Evolutionary conservation across 2,329 filamentous ascomycete genomes (phyloP), one percentile per base, ranked within the genome.

Genomic region (Paraphaeosphaeria sporulosa): DNA sequence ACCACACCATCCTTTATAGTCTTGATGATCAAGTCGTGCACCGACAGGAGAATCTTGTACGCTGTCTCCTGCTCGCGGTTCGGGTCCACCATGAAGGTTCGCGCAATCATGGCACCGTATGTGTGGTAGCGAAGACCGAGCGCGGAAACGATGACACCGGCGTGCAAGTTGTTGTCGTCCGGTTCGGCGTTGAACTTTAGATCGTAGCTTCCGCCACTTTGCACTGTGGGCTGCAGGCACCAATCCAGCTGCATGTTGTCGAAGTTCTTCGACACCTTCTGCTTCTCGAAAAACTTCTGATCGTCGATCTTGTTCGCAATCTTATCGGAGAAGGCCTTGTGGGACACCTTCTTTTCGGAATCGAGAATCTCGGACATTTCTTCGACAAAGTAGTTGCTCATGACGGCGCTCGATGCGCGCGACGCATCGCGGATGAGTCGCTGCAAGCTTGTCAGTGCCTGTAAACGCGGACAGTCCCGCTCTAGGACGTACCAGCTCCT

Each of bases 311-410:
- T 97, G 72, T 89, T 87, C 68, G 94, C 89, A 34, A 99, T 90
- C 79, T 94, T 95, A 71, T 92, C 89, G n/a, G 92, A 89, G 8
- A 99, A 85, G 2, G 86, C 85, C 66, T 90, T 92, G 80, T 99
- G 95, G 64, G 93, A 95, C 75, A 98, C 93, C 76, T 97, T 97
- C 84, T 97, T 97, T 78, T 98, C 96, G 68, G 94, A 90, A 74
- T 99, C 95, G 61, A 99, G 87, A 55, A 98, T 90, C 69, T 91
- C 90, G 53, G 94, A 97, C 94, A 99, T 98, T 77, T 97, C 94
- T 75, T 99, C 95, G 66, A 99, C 89, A 77, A 98, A 98, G 79
- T 95, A 99, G 61, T 94, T 93, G 53, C 93, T 93, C 89, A 98
- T 96, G 61, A 98, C 84, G 60, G 93, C 94, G 66, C 96, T 94